These are phyloP conservation scores for Eurotiales sp. DNA, from an alignment of 2,329 filamentous ascomycete species.

Conservation along the genomic window DNA sequence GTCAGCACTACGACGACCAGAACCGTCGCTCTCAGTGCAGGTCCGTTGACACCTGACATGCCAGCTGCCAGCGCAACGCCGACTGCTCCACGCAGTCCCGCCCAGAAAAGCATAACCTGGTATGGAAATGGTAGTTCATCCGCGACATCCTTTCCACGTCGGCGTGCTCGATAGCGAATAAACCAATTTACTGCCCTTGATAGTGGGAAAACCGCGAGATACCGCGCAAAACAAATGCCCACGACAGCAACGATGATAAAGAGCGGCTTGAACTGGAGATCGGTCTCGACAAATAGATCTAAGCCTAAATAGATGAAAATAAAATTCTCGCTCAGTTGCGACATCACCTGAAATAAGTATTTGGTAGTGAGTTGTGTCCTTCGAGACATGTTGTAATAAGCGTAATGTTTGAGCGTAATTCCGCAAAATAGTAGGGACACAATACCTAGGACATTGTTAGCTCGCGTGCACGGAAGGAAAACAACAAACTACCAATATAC, in stretches of 20 bases:
- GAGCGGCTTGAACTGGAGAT: constrained; percentile 85
- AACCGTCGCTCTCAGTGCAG: constrained; percentile 87
- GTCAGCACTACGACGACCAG: constrained; percentile 94
- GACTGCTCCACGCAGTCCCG: constrained; percentile 88
- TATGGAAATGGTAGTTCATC: constrained; percentile 94
- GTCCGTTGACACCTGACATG: constrained; percentile 74
- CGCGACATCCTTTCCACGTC: constrained; percentile 68
- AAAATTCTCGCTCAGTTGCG: constrained; percentile 96
- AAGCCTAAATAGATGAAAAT: constrained; percentile 98
- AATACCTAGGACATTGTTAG: constrained; percentile 62
- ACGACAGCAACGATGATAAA: constrained; percentile 91
- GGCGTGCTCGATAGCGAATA: constrained; percentile 76
- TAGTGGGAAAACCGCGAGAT: constrained; percentile 90
- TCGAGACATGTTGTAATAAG: constrained; percentile 99
- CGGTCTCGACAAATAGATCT: constrained; percentile 86
- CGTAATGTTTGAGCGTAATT: constrained; percentile 97
- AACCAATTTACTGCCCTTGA: constrained; percentile 89
- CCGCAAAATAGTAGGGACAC: constrained; percentile 95
- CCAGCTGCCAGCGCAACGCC: constrained; percentile 91
- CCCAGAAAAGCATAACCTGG: constrained; percentile 99
- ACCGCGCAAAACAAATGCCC: constrained; percentile 87
- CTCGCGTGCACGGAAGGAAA: neutral
- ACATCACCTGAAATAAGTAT: constrained; percentile 91
- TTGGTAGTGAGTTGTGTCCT: constrained; percentile 97
- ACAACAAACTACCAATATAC: constrained; percentile 33